Evolutionary conservation across 345 rosid genomes (phyloP), one percentile per base, ranked within the genome.

Genomic region (Lenwebbia sp.): DNA sequence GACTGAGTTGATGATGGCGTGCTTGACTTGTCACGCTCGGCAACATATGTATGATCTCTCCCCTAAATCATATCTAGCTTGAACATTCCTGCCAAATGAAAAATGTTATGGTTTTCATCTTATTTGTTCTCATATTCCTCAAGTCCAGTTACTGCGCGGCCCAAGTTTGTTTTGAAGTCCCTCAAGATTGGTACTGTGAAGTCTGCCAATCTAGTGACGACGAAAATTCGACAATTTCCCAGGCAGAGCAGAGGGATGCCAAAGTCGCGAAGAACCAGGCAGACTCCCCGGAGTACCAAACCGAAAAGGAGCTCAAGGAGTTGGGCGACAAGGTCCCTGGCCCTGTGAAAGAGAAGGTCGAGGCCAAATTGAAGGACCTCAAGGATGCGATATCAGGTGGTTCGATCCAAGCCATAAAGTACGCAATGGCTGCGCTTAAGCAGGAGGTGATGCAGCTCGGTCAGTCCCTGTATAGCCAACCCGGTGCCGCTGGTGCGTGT

Each of bases 211-310:
- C 7, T 6, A 44, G 47, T 44, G 47, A 44, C 47, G 47, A 44
- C 5, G 47, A 44, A 44, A 44, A 44, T 44, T 44, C 47, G 47
- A 44, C 47, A 44, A 44, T 44, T 44, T 44, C 8, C 47, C 47
- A 44, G 47, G 47, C 47, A 89, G 97, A 97, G 90, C 96, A 92
- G 93, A 94, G 99, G 89, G 99, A 97, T 3, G 96, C 98, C 4
- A 96, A 96, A 23, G 98, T 96, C 93, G 95, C 98, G 13, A 97
- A 97, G 94, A 96, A 97, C 90, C 99, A 97, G 82, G 98, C 99
- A 3, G 99, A 95, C 86, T 97, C 99, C 0, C 93, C 94, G 1
- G 95, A 94, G n/a, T 97, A 97, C 91, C 98, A 96, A 83, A 97
- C 98, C 7, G 98, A 96, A 93, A 96, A 97, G 90, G 99, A 97